Evolutionary conservation across 2,329 filamentous ascomycete species (phyloP).

Genomic region (Thielaviopsis populi): DNA sequence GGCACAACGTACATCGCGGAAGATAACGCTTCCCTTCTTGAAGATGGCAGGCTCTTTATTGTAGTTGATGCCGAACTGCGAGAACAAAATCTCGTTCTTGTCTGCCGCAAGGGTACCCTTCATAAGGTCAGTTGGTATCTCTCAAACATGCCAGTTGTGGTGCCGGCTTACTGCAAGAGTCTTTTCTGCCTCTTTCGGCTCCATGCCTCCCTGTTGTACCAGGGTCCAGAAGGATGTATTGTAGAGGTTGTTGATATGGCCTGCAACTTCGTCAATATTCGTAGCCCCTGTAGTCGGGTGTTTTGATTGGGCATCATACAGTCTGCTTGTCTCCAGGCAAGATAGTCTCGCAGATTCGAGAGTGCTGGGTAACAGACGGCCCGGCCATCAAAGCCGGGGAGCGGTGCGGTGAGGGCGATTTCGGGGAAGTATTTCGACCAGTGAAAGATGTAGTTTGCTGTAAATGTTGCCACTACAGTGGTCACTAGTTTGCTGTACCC

Average conservation of each 20-base stretch:
- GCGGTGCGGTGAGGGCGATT: slow-evolving; percentile 51
- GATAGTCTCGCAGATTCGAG: slow-evolving; percentile 76
- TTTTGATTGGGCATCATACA: slow-evolving; percentile 41
- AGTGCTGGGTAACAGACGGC: slow-evolving; percentile 79
- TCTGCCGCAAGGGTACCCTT: slow-evolving; percentile 72
- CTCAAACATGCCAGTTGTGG: neutral
- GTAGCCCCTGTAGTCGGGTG: neutral
- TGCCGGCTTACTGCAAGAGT: slow-evolving; percentile 48
- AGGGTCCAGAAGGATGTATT: slow-evolving; percentile 94
- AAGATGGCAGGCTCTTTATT: slow-evolving; percentile 90
- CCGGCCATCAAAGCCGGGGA: slow-evolving; percentile 85
- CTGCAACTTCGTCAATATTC: slow-evolving; percentile 29
- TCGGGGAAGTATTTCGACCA: slow-evolving; percentile 67
- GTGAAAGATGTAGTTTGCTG: slow-evolving; percentile 69
- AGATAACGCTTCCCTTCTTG: slow-evolving; percentile 84
- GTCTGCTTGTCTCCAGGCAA: slow-evolving; percentile 94
- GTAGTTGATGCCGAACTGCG: slow-evolving; percentile 83
- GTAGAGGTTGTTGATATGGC: slow-evolving; percentile 96
- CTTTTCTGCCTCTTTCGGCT: slow-evolving; percentile 63
- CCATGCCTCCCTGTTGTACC: slow-evolving; percentile 62
- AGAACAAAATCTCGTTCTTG: slow-evolving; percentile 94
- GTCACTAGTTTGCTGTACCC: slow-evolving; percentile 65
- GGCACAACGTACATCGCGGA: slow-evolving; percentile 51
- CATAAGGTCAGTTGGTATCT: slow-evolving; percentile 18
- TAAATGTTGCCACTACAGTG: slow-evolving; percentile 85